Percentiles rank a stretch among this genome's conserved stretches.
These are phyloP conservation scores for Aspergillus bridgeri DNA, from an alignment of 495 filamentous ascomycete genomes.

Conservation along the genomic window DNA sequence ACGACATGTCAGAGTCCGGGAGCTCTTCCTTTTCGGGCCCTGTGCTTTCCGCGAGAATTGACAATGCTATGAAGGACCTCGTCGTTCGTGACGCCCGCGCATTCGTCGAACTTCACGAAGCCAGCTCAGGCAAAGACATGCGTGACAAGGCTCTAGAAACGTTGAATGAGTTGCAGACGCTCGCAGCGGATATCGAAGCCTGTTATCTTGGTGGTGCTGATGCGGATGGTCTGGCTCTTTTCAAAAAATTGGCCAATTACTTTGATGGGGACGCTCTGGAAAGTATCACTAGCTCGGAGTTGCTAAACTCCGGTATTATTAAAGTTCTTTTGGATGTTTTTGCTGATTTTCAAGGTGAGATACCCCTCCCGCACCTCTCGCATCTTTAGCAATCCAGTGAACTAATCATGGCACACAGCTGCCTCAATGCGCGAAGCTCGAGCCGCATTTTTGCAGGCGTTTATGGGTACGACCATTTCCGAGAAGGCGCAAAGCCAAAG, in stretches of 20 bases:
- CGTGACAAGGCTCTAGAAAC: conserved; percentile 75
- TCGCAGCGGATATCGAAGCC: conserved; percentile 66
- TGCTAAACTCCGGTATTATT: conserved; percentile 87
- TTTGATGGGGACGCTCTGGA: conserved; percentile 86
- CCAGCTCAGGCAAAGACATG: conserved; percentile 65
- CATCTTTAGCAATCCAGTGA: not conserved
- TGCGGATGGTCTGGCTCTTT: conserved; percentile 55
- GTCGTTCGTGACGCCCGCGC: conserved; percentile 71
- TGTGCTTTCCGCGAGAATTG: conserved; percentile 41
- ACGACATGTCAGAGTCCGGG: conserved; percentile 69
- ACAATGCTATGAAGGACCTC: conserved; percentile 65
- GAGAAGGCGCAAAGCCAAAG: conserved; percentile 59
- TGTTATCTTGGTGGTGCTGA: conserved; percentile 60
- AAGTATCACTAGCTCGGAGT: conserved; percentile 94
- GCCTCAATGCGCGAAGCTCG: conserved; percentile 56
- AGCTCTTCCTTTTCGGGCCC: conserved; percentile 53
- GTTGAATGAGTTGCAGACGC: conserved; percentile 62
- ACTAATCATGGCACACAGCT: conserved; percentile 3
- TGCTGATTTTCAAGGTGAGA: conserved; percentile 53
- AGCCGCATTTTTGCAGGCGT: conserved; percentile 86
- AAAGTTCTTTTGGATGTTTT: conserved; percentile 79
- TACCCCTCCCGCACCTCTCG: not conserved
- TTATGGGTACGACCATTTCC: conserved; percentile 73
- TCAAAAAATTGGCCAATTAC: conserved; percentile 74
- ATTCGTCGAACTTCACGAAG: conserved; percentile 82